A percentile compares a stretch with the other conserved stretches of the same genome.
phyloP scores from a whole-genome alignment of 2,329 filamentous ascomycete species.

The Fonsecaea nubica region DNA sequence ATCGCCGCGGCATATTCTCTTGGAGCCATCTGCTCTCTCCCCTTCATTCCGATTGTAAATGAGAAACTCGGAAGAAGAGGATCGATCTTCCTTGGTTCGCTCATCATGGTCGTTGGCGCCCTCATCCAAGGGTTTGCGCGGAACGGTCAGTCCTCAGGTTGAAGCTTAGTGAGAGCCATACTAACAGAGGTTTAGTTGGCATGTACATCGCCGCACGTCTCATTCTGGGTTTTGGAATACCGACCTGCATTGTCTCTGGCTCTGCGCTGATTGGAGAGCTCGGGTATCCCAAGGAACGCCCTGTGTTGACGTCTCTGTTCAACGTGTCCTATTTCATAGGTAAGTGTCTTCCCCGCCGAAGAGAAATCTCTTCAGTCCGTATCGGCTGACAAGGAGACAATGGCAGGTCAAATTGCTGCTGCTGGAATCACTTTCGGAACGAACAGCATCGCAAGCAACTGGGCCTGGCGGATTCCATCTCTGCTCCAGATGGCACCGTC shows the following conservation, averaged over 20 bases:
- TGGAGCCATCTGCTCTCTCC: slow-evolving; percentile 64
- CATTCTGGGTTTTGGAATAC: slow-evolving; percentile 67
- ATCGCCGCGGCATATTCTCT: slow-evolving; percentile 66
- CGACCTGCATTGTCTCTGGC: slow-evolving; percentile 65
- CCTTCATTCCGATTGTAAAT: slow-evolving; percentile 63
- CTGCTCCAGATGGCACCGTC: slow-evolving; percentile 50
- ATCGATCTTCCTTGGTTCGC: slow-evolving; percentile 63
- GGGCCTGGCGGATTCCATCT: slow-evolving; percentile 56
- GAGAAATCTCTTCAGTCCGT: background rate
- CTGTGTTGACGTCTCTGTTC: slow-evolving; percentile 66
- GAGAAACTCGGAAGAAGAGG: slow-evolving; percentile 63
- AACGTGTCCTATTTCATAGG: slow-evolving; percentile 66
- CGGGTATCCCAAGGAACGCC: slow-evolving; percentile 66
- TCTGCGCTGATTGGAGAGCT: slow-evolving; percentile 66
- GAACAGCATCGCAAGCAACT: slow-evolving; percentile 46
- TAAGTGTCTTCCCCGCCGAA: slow-evolving; percentile 34
- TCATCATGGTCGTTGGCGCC: slow-evolving; percentile 63
- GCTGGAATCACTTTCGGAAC: slow-evolving; percentile 53
- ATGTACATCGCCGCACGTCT: slow-evolving; percentile 68
- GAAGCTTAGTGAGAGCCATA: background rate
- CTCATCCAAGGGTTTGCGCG: slow-evolving; percentile 62
- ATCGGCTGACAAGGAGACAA: background rate
- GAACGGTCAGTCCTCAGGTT: slow-evolving; percentile 46
- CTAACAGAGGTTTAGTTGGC: slow-evolving; percentile 46
- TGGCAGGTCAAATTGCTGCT: slow-evolving; percentile 48